Base-by-base conservation (phyloP, 345 rosid species). In the Euphorbia peplus region DNA sequence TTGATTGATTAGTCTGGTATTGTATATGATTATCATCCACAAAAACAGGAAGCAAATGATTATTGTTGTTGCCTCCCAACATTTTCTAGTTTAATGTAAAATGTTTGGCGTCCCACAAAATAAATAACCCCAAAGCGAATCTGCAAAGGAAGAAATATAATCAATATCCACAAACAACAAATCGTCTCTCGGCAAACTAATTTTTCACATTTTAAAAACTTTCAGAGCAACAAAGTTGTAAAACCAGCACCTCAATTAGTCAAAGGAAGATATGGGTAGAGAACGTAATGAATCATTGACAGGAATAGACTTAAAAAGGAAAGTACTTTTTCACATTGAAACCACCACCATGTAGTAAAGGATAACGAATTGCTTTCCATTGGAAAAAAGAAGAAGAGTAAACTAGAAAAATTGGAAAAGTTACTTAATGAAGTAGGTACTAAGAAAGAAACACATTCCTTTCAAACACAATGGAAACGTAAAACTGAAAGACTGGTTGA, bases 21-120 rank as follows among this genome's bases (percentile, higher is more conserved):
- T 78, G 88, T 56, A 86, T 80, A 66, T 53, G 84, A 70, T 79
- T 82, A 66, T 86, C 87, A 50, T 84, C 87, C 70, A 84, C 47
- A 42, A 77, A 70, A 70, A 71, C 82, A 26, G 88, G 93, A 56
- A 79, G 81, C 64, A 76, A 70, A 71, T 84, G 75, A 83, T 79
- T 89, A 29, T 70, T 74, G 15, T 79, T 85, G 83, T 81, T 84
- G 70, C 92, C 89, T 75, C 90, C 87, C 63, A 92, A 76, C 98
- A 92, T 91, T 60, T 76, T 78, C 72, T 68, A 71, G 55, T 65
- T 12, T 29, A 26, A 26, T 39, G 69, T 60, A 55, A 71, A 62
- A 58, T 66, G 55, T 75, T 16, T 19, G 54, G 63, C 70, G n/a
- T 76, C 63, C 75, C 58, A 39, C 25, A 47, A 51, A 29, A n/a